phyloP scores from a whole-genome alignment of 306 rosid species.

The Gastrolobium villosum region DNA sequence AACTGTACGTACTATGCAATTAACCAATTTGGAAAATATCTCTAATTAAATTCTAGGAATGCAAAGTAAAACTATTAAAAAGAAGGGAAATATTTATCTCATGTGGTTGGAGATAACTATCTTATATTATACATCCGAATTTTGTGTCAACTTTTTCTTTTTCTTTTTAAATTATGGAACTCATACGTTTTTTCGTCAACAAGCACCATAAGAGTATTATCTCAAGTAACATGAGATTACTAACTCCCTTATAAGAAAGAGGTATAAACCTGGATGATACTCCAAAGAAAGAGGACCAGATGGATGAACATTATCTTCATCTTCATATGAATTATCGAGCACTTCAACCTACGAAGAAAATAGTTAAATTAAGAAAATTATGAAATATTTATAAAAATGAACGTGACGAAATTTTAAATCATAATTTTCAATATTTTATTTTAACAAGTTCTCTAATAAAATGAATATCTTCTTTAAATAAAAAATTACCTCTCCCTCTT shows the following conservation, averaged over 20 bases:
- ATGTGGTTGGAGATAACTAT: too few relatives aligned
- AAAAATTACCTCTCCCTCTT: not conserved
- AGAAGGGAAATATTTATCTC: too few relatives aligned
- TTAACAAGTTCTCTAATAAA: not conserved
- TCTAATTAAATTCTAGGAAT: not conserved
- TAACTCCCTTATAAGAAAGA: too few relatives aligned
- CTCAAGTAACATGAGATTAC: too few relatives aligned
- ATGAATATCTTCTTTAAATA: not conserved
- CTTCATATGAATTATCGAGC: conserved; percentile 20
- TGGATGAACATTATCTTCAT: conserved; percentile 32
- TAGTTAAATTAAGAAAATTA: not conserved
- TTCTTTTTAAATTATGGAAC: too few relatives aligned
- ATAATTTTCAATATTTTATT: too few relatives aligned
- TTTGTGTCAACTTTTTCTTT: too few relatives aligned
- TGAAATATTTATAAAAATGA: not conserved
- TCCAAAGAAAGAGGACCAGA: conserved; percentile 40
- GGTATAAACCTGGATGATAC: conserved; percentile 42
- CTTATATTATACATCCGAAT: too few relatives aligned
- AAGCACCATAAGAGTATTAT: too few relatives aligned
- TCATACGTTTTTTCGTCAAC: too few relatives aligned
- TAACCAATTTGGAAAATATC: conserved; percentile 18
- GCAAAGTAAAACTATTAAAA: not conserved
- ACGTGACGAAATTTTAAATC: not conserved
- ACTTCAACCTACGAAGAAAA: conserved; percentile 38
- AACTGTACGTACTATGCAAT: conserved; percentile 29